Evolutionary conservation across 2,329 filamentous ascomycete species (phyloP).

Genomic region (Periconia sp.): DNA sequence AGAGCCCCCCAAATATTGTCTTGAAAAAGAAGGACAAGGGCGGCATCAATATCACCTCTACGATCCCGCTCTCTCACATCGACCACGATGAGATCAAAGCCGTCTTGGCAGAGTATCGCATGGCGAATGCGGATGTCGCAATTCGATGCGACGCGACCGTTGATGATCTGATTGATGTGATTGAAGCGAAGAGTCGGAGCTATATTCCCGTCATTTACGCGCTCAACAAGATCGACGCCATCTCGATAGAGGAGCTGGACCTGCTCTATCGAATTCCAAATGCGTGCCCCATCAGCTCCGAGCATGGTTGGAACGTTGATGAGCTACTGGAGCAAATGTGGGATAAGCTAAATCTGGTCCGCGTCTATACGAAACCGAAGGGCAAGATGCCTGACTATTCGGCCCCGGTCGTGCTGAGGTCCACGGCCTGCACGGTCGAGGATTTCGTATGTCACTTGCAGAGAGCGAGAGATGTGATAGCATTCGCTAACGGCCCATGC

Average conservation of each 20-base stretch:
- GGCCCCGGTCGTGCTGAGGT: constrained; percentile 85
- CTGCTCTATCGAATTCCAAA: constrained; percentile 96
- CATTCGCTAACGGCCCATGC: constrained; percentile 43
- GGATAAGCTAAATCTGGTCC: constrained; percentile 90
- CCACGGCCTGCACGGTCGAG: constrained; percentile 85
- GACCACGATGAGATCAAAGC: constrained; percentile 96
- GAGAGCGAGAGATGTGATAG: constrained; percentile 12
- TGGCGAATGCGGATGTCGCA: constrained; percentile 94
- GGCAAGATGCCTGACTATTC: constrained; percentile 92
- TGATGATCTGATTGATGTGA: constrained; percentile 93
- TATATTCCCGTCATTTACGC: constrained; percentile 99
- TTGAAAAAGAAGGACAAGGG: constrained; percentile 99
- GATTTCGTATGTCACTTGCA: constrained; percentile 78
- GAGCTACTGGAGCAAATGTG: constrained; percentile 98
- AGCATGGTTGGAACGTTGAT: constrained; percentile 95
- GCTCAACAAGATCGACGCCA: constrained; percentile 98
- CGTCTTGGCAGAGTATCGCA: constrained; percentile 96
- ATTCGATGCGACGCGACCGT: constrained; percentile 98
- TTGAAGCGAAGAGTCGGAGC: constrained; percentile 91
- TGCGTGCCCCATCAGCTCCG: constrained; percentile 94
- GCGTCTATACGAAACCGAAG: constrained; percentile 98
- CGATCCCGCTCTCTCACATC: constrained; percentile 88
- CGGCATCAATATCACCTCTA: constrained; percentile 94
- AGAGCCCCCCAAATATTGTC: constrained; percentile 95
- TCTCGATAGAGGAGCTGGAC: constrained; percentile 97